Base-by-base conservation (phyloP, 2,329 filamentous ascomycete genomes). In the Westerdykella sp. region DNA sequence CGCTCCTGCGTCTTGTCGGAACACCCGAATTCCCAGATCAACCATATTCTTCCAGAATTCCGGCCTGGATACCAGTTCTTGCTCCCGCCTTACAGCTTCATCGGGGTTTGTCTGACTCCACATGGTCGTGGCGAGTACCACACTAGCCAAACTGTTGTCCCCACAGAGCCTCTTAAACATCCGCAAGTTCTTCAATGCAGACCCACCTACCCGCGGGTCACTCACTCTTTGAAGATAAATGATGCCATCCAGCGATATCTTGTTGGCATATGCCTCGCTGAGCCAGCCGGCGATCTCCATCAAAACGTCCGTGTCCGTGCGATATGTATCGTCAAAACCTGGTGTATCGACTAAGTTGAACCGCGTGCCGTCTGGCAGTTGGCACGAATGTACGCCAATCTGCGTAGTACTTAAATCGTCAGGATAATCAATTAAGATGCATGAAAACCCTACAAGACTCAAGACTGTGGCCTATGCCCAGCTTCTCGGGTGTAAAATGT, bases 121-220 rank as follows among this genome's bases (percentile, higher is more conserved):
- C 58, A 68, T 66, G 14, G 62, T 73, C 1, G 71, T 74, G 3
- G 59, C 63, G 6, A 75, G 55, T 2, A 71, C 50, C 3, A 74
- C 69, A 40, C 66, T 68, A 38, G 61, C 57, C 4, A 74, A 54
- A 25, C 62, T 62, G 14, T 68, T 54, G 9, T 69, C 57, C 1
- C 73, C 73, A 18, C 66, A 70, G 4, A 76, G 66, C 25, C 69
- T 66, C 40, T 64, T 57, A 57, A 75, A 73, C 65, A 75, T 72
- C 15, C 61, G 48, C 1, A 75, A 50, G 43, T 74, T 74, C 40
- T 63, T 63, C 12, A 63, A 54, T 14, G 57, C 59, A 16, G 66
- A 63, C 41, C 69, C 65, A 4, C 58, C 55, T 47, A 74, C 56
- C 10, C 72, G 63, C 9, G 53, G 59, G 38, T 74, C 68, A 0